Base-by-base conservation (phyloP, 2,329 filamentous ascomycete species). In the Xylariaceae sp. region DNA sequence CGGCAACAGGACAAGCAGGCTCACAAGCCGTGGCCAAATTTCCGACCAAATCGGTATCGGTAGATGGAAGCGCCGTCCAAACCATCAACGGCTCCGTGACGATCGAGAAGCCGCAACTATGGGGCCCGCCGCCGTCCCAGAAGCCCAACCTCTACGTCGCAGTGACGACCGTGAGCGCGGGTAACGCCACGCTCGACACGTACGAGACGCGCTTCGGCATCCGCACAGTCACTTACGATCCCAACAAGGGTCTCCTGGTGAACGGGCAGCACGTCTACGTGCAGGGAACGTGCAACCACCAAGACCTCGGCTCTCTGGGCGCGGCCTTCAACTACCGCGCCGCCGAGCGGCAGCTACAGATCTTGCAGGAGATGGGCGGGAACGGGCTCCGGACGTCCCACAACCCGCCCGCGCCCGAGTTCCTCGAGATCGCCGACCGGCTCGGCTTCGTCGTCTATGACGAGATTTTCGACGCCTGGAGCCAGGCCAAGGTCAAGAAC, bases 381-480 rank as follows among this genome's bases (percentile, higher is more conserved):
- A 76, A 75, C 42, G 66, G 68, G 0, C 56, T 76, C 3, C 64
- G 72, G 3, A 74, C 66, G 16, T 66, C 71, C 0, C 73, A 76
- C 51, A 76, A 76, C 52, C 71, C 71, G 0, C 72, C 72, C 0
- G 70, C 71, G 0, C 61, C 69, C 0, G 71, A 74, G 43, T 53
- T 74, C 0, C 61, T 76, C 1, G 66, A 73, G 8, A 48, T 76
- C 5, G 63, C 71, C 1, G 73, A 77, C 48, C 52, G 57, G 2
- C 55, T 70, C 52, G 72, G 72, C 0, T 65, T 76, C 41, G 33
- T 76, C 3, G 67, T 76, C 3, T 53, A 76, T 26, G 68, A 74
- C 44, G 73, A 77, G 55, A 67, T 73, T 13, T 76, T 76, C 46
- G 73, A 76, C 51, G 57, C 51, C 7, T 77, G 73, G 73, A 49